A percentile compares a stretch with the other conserved stretches of the same genome.
Evolutionary conservation across 176 grass and related monocot genomes (phyloP).

Genomic region (Carex scoparia): DNA sequence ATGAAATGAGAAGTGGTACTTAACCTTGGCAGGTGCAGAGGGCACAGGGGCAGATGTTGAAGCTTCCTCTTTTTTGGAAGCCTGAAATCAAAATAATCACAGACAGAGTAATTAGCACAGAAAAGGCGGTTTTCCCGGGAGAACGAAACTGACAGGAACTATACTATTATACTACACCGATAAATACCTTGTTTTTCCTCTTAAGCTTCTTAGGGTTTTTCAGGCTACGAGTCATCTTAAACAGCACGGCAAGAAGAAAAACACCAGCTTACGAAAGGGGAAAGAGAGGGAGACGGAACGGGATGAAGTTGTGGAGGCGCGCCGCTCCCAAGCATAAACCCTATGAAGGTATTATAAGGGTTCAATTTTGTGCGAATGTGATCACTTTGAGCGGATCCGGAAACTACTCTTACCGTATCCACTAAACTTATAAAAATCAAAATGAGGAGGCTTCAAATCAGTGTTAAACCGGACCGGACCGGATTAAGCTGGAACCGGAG

Average conservation of each 20-base stretch:
- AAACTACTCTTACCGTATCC: too few species aligned
- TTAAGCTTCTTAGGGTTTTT: slow-evolving; percentile 49
- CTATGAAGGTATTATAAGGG: background rate
- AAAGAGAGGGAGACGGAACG: background rate
- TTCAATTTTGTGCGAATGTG: background rate
- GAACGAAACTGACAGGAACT: background rate
- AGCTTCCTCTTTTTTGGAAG: slow-evolving; percentile 24
- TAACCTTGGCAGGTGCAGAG: slow-evolving; percentile 53
- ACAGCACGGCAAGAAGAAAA: background rate
- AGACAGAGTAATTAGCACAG: background rate
- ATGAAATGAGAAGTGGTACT: background rate
- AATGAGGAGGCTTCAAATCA: too few species aligned
- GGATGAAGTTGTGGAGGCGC: background rate
- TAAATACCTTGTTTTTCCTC: slow-evolving; percentile 46
- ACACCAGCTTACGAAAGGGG: background rate
- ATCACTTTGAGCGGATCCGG: background rate
- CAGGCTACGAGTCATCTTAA: slow-evolving; percentile 39
- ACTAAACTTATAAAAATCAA: too few species aligned
- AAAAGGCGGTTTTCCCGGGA: background rate
- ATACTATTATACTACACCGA: background rate
- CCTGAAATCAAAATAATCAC: slow-evolving; percentile 20
- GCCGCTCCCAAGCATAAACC: background rate
- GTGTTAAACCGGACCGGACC: too few species aligned
- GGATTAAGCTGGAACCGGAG: too few species aligned
- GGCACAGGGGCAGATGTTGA: slow-evolving; percentile 29